phyloP scores from a whole-genome alignment of 2,329 filamentous ascomycete genomes.

The Arthrobotrys entomopaga region DNA sequence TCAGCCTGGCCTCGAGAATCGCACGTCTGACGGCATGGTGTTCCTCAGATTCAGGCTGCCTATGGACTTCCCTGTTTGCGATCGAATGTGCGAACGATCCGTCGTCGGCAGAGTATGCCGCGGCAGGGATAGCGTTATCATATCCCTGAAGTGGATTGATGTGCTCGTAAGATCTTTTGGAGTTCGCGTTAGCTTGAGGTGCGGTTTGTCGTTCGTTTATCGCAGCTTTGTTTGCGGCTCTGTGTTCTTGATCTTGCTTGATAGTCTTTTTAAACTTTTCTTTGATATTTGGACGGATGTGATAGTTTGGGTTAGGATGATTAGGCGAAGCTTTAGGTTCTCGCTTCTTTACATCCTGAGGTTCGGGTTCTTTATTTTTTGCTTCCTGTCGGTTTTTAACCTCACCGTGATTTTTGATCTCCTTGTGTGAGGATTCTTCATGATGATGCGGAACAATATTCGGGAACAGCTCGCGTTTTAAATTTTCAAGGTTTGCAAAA shows the following conservation, averaged over 20 bases:
- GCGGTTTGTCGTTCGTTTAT: neutral
- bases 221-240: neutral
- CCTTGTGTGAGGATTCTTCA: too few species aligned
- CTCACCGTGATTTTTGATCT: too few species aligned
- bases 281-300: slow-evolving; percentile 16
- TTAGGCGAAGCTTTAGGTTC: neutral
- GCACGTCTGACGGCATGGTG: neutral
- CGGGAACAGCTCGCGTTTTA: too few species aligned
- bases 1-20: slow-evolving; percentile 9
- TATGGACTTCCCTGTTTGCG: neutral
- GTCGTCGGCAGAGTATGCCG: slow-evolving; percentile 46
- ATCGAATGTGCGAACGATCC: slow-evolving; percentile 45
- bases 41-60: too few species aligned
- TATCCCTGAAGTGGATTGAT: slow-evolving; percentile 32
- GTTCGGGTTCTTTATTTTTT: neutral
- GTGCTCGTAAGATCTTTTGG: slow-evolving; percentile 29
- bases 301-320: too few species aligned
- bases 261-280: slow-evolving; percentile 4
- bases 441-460: too few species aligned
- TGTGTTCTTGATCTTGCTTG: neutral
- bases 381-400: too few species aligned
- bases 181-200: neutral
- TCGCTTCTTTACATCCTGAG: slow-evolving; percentile 9
- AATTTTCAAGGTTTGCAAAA: too few species aligned
- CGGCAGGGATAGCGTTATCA: slow-evolving; percentile 20